These are phyloP conservation scores for Botrytis paeoniae DNA, from an alignment of 2,329 filamentous ascomycete species.

Conservation along the genomic window DNA sequence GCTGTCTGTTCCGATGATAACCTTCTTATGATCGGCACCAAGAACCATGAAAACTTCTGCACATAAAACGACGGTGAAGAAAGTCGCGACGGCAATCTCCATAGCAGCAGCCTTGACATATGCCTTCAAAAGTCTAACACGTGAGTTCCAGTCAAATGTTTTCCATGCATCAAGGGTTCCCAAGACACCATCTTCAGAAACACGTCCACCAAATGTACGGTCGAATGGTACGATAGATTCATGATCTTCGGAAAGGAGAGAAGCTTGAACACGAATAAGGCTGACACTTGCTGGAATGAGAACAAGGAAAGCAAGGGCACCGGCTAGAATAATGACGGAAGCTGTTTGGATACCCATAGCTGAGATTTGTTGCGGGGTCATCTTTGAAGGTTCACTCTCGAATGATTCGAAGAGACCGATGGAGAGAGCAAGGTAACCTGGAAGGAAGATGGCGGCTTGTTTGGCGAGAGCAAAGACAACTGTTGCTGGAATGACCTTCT, in stretches of 20 bases:
- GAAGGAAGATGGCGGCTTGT: conserved; percentile 49
- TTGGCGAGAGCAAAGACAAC: conserved; percentile 59
- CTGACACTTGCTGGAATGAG: conserved; percentile 74
- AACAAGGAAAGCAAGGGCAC: conserved; percentile 57
- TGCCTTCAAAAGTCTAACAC: conserved; percentile 70
- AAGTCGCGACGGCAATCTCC: conserved; percentile 45
- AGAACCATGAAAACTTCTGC: conserved; percentile 52
- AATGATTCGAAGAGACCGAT: conserved; percentile 41
- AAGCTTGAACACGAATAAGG: conserved; percentile 80
- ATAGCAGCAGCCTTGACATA: conserved; percentile 69
- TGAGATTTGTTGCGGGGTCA: conserved; percentile 33
- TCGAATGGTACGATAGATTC: conserved; percentile 89
- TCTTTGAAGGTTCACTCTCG: conserved; percentile 25
- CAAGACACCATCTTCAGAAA: conserved; percentile 69
- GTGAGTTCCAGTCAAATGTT: conserved; percentile 70
- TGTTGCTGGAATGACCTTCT: conserved; percentile 66
- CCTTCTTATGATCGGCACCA: conserved; percentile 33
- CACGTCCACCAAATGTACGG: conserved; percentile 75
- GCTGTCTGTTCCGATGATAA: background rate
- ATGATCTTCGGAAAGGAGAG: conserved; percentile 75
- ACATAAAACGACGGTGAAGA: conserved; percentile 50
- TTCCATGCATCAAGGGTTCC: conserved; percentile 75
- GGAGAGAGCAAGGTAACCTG: conserved; percentile 43
- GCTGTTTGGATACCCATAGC: conserved; percentile 45
- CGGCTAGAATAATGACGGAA: conserved; percentile 45